phyloP scores from a whole-genome alignment of 2,329 filamentous ascomycete genomes.

The Metarhizium guizhouense region DNA sequence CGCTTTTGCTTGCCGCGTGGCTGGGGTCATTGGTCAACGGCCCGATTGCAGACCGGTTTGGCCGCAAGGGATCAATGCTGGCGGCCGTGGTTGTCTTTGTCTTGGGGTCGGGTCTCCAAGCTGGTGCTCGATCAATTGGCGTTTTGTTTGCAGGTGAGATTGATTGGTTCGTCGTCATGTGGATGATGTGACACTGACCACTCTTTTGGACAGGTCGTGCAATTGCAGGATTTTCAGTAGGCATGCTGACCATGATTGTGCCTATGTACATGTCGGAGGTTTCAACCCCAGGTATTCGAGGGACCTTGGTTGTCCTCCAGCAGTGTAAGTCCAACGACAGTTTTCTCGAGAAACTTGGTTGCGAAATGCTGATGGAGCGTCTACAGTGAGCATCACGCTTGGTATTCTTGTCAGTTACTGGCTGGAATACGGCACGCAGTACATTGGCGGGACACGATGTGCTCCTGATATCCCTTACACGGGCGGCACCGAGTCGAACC shows the following conservation, averaged over 20 bases:
- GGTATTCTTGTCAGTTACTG: constrained; percentile 35
- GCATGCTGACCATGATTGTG: constrained; percentile 29
- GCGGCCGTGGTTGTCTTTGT: constrained; percentile 26
- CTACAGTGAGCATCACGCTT: constrained; percentile 26
- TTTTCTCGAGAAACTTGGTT: neutral
- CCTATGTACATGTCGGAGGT: constrained; percentile 39
- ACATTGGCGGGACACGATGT: constrained; percentile 34
- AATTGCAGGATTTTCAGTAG: constrained; percentile 34
- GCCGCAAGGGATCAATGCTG: constrained; percentile 26
- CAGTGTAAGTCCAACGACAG: constrained; percentile 14
- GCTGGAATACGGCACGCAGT: constrained; percentile 31
- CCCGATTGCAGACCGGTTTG: constrained; percentile 25
- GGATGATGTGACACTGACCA: neutral
- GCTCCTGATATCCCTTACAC: constrained; percentile 36
- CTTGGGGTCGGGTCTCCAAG: constrained; percentile 35
- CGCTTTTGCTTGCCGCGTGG: constrained; percentile 38
- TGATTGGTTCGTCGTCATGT: neutral
- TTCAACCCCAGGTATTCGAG: constrained; percentile 38
- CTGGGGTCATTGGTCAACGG: constrained; percentile 37
- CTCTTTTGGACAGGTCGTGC: constrained; percentile 24
- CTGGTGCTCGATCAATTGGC: constrained; percentile 27
- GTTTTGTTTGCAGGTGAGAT: constrained; percentile 29
- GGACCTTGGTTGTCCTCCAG: constrained; percentile 36
- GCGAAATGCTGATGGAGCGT: neutral
- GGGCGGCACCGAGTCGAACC: constrained; percentile 28